Evolutionary conservation across 2,329 filamentous ascomycete genomes (phyloP).

Genomic region (Xylariales sp.): DNA sequence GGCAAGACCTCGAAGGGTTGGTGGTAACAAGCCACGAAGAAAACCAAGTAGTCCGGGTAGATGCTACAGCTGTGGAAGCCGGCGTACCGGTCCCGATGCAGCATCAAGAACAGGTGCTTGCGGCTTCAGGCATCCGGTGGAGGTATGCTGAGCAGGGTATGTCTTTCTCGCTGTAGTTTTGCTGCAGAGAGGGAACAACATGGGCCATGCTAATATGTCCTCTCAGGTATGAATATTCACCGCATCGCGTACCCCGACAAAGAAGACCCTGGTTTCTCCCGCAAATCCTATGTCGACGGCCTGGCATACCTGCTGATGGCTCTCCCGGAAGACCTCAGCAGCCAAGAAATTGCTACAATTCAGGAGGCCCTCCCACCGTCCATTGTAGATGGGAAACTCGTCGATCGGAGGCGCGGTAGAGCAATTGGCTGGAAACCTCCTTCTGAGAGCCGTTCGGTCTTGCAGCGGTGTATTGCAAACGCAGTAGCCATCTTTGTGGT

Average conservation of each 20-base stretch:
- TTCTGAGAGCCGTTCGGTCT: slow-evolving; percentile 51
- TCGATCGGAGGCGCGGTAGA: slow-evolving; percentile 16
- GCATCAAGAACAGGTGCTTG: slow-evolving; percentile 4
- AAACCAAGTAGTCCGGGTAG: slow-evolving; percentile 20
- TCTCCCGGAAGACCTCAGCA: slow-evolving; percentile 67
- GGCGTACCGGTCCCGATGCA: slow-evolving; percentile 4
- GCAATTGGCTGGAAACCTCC: slow-evolving; percentile 33
- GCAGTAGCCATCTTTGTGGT: slow-evolving; percentile 69
- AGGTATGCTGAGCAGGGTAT: slow-evolving; percentile 49
- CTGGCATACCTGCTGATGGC: slow-evolving; percentile 73
- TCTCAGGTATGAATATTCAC: slow-evolving; percentile 44
- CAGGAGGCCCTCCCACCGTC: slow-evolving; percentile 61
- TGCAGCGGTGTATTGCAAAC: slow-evolving; percentile 69
- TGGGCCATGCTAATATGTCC: slow-evolving; percentile 1
- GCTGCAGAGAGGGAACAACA: neutral
- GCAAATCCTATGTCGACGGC: slow-evolving; percentile 73
- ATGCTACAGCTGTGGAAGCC: neutral
- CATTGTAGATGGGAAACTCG: slow-evolving; percentile 35
- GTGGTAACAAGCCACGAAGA: slow-evolving; percentile 34
- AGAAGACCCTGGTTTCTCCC: slow-evolving; percentile 60
- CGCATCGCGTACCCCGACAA: slow-evolving; percentile 50
- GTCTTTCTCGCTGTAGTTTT: neutral
- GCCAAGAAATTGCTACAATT: slow-evolving; percentile 64
- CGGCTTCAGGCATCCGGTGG: slow-evolving; percentile 43
- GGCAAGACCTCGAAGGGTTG: slow-evolving; percentile 28